Evolutionary conservation across 2,329 filamentous ascomycete genomes (phyloP), one percentile per base, ranked within the genome.

Genomic region (Chalaropsis ovoidea): DNA sequence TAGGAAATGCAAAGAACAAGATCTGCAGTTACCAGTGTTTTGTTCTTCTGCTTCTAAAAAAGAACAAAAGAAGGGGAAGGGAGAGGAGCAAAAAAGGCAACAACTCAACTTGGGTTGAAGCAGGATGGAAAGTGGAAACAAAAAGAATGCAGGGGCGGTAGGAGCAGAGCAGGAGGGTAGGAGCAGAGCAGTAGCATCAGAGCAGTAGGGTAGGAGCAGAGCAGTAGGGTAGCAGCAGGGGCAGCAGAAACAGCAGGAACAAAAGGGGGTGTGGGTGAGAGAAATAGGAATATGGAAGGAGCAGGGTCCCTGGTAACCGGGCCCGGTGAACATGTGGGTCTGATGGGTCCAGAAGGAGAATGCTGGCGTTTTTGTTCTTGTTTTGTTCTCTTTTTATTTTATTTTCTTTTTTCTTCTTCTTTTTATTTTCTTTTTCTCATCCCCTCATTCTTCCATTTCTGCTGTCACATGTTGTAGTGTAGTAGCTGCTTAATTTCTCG

Each of bases 81-180:
- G n/a, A n/a, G n/a, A 62, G 27, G 19, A 62, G 41, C 41, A 63
- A 63, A 47, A 45, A 31, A 47, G 27, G 27, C 24, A 47, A 47
- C 19, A 42, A 52, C 13, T 17, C 7, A 49, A 19, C 3, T 49
- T 22, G 11, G 31, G 3, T 3, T 35, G 3, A 35, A 35, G 31
- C 31, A 35, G 31, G 11, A 49, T 22, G n/a, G 4, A 31, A 35
- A 15, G 24, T 17, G 17, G 52, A 56, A 56, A 35, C 4, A 54
- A 27, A 54, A 54, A 47, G 19, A 56, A 54, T 8, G 49, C 49
- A 54, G 49, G 49, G 22, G 22, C 47, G 19, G 22, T 11, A 52
- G 47, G 47, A 54, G 22, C 49, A 56, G 27, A 31, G 22, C 22
- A 27, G 10, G 17, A 27, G 22, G 22, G 22, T n/a, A 17, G n/a